A percentile compares a stretch with the other conserved stretches of the same genome.
Conservation (phyloP, 1,284 basidiomycete genomes). For the Hemileia vastatrix region DNA sequence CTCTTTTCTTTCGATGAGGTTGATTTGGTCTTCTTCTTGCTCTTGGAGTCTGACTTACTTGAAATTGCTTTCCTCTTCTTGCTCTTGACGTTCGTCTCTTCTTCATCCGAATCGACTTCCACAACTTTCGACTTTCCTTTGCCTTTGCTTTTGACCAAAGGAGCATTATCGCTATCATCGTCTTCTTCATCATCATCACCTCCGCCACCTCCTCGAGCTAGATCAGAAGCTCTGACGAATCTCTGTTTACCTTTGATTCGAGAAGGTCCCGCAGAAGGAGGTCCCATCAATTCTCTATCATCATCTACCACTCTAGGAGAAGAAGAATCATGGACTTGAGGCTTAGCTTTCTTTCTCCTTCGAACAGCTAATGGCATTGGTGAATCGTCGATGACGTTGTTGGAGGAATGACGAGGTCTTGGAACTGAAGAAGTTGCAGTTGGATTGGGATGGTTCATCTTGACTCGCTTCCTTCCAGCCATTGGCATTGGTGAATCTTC, state of each 20-base stretch:
- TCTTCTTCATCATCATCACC: conserved; percentile 22
- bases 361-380: not conserved
- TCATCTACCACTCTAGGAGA: not conserved
- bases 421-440: not conserved
- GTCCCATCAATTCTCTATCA: not conserved
- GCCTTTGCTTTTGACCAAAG: not conserved
- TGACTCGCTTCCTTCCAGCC: not conserved
- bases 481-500: not conserved
- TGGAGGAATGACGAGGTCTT: not conserved
- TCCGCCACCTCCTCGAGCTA: conserved; percentile 13
- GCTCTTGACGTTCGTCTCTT: not conserved
- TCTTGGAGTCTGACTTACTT: not conserved
- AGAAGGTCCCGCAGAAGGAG: not conserved
- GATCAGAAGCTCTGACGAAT: not conserved
- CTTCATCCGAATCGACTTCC: not conserved
- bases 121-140: not conserved
- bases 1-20: conserved; percentile 10
- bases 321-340: not conserved
- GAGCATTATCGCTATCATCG: not conserved
- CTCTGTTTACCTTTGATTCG: not conserved
- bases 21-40: not conserved
- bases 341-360: not conserved
- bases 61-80: not conserved
- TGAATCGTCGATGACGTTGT: not conserved
- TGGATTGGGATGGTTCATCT: not conserved